Evolutionary conservation across 768 basidiomycete species (phyloP).

Genomic region (Phlebiopsis gigantea): DNA sequence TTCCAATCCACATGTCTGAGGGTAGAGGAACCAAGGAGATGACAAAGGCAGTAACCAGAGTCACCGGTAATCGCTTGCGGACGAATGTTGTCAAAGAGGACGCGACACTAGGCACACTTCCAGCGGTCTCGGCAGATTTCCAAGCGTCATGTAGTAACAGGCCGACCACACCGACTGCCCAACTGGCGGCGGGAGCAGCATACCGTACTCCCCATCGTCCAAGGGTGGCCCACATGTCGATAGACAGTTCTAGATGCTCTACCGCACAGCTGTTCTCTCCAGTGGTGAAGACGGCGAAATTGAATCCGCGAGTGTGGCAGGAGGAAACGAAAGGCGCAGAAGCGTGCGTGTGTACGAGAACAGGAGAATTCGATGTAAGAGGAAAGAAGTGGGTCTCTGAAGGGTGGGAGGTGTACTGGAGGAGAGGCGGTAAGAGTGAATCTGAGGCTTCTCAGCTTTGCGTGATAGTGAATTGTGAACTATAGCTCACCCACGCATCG

Average conservation of each 20-base stretch:
- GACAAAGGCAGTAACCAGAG: conserved; percentile 39
- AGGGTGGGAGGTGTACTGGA: conserved; percentile 54
- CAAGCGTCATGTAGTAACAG: conserved; percentile 52
- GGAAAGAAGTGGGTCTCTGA: conserved; percentile 69
- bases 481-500: conserved; percentile 1
- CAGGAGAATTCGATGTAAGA: conserved; percentile 34
- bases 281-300: conserved; percentile 56
- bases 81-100: conserved; percentile 45
- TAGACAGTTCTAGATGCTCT: conserved; percentile 38
- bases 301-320: conserved; percentile 32
- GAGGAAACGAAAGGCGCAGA: conserved; percentile 57
- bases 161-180: conserved; percentile 68
- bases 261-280: conserved; percentile 44
- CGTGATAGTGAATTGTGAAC: background rate
- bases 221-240: conserved; percentile 70
- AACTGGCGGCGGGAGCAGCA: conserved; percentile 62
- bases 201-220: conserved; percentile 73
- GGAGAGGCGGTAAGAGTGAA: conserved; percentile 55
- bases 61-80: conserved; percentile 30
- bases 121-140: conserved; percentile 26
- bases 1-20: conserved; percentile 53
- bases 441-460: conserved; percentile 30
- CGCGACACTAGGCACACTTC: conserved; percentile 40
- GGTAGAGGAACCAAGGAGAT: conserved; percentile 55
- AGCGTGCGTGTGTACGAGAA: conserved; percentile 64